Conservation (phyloP, 164 flowering plant species). For the Magnolia kwangsiensis region DNA sequence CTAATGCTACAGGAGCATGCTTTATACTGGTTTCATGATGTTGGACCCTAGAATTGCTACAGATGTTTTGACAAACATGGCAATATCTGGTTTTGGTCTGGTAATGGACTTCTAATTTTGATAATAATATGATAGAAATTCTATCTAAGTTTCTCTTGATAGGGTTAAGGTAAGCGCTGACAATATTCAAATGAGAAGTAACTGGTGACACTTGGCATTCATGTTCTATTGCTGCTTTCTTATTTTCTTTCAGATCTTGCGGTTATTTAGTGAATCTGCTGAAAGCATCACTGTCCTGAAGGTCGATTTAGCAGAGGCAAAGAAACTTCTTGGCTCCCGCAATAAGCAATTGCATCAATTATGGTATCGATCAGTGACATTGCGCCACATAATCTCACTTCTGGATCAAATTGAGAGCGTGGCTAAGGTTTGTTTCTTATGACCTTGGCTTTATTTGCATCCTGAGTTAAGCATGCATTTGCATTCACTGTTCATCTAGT, state of each 20-base stretch:
- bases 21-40: too few species aligned
- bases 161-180: too few species aligned
- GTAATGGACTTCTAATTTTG: too few species aligned
- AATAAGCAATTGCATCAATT: slow-evolving; percentile 95
- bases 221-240: neutral
- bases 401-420: slow-evolving; percentile 94
- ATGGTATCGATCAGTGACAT: slow-evolving; percentile 94
- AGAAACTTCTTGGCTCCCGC: slow-evolving; percentile 77
- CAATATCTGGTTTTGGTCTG: too few species aligned
- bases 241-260: slow-evolving; percentile 62
- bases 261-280: slow-evolving; percentile 91
- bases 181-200: too few species aligned
- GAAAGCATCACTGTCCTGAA: slow-evolving; percentile 67
- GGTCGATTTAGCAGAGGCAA: slow-evolving; percentile 90
- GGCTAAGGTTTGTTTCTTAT: slow-evolving; percentile 62
- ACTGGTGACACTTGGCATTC: neutral
- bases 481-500: neutral
- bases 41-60: too few species aligned
- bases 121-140: too few species aligned
- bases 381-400: slow-evolving; percentile 88
- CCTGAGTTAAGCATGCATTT: slow-evolving; percentile 2
- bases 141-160: too few species aligned
- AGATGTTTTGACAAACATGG: too few species aligned
- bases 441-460: neutral
- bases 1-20: too few species aligned